Conservation (phyloP, 2,329 filamentous ascomycete species). For the Alternaria viburni region DNA sequence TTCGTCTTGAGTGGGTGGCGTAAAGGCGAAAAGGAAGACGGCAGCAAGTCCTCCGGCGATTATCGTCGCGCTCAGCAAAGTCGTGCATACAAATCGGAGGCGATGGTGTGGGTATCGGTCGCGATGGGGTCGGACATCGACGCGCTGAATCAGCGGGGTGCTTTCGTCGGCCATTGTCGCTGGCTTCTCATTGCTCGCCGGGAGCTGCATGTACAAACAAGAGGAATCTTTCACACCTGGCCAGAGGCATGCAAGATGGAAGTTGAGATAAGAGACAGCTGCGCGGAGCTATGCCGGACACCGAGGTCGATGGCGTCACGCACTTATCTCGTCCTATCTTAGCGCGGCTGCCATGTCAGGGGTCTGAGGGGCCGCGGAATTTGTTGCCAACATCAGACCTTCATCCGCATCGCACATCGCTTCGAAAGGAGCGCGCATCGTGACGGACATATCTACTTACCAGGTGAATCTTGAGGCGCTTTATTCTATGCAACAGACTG, state of each 20-base stretch:
- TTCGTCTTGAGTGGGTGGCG: constrained; percentile 43
- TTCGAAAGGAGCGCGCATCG: neutral
- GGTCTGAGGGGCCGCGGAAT: neutral
- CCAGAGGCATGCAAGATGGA: constrained; percentile 4
- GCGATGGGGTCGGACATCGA: constrained; percentile 63
- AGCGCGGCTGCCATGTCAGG: constrained; percentile 12
- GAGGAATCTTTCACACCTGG: neutral
- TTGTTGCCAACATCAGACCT: neutral
- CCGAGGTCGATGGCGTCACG: constrained; percentile 14
- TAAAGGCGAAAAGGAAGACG: constrained; percentile 48
- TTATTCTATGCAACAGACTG: neutral
- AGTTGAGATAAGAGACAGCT: neutral
- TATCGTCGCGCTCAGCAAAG: constrained; percentile 55
- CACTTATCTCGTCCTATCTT: constrained; percentile 18
- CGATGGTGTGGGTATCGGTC: constrained; percentile 60
- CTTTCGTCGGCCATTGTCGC: constrained; percentile 60
- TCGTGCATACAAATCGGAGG: constrained; percentile 70
- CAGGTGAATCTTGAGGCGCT: neutral
- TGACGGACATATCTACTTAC: neutral
- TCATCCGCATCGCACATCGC: neutral
- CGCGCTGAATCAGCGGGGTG: constrained; percentile 71
- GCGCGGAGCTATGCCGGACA: constrained; percentile 6
- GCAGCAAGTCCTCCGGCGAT: constrained; percentile 47
- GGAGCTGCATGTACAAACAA: constrained; percentile 18
- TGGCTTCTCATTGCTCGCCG: constrained; percentile 34